These are phyloP conservation scores for Diaporthe citri DNA, from an alignment of 2,329 filamentous ascomycete genomes.

Conservation along the genomic window DNA sequence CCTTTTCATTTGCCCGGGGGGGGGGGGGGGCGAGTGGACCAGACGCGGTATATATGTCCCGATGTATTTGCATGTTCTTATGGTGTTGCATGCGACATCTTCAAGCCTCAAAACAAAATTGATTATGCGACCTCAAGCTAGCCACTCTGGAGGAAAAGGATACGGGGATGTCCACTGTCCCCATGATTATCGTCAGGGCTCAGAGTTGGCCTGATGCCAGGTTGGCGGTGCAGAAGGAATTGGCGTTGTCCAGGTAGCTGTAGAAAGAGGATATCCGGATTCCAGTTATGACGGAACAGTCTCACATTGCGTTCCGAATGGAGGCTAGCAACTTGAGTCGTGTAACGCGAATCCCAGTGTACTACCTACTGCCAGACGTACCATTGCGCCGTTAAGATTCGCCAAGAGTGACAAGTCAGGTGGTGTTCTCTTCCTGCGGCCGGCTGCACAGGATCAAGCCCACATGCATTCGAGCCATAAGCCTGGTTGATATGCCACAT, in stretches of 20 bases:
- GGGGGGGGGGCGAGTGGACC: too few relatives aligned
- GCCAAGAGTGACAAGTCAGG: slow-evolving; percentile 18
- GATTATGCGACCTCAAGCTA: neutral
- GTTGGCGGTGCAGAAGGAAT: neutral
- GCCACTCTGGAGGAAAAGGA: neutral
- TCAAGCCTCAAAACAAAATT: neutral
- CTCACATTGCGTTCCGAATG: neutral
- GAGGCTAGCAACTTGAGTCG: neutral
- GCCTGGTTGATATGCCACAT: neutral
- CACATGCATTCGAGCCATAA: neutral
- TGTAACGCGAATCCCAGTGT: neutral
- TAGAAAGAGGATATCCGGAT: neutral
- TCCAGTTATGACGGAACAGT: neutral
- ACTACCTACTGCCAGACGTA: neutral
- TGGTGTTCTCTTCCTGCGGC: neutral
- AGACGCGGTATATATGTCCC: too few relatives aligned
- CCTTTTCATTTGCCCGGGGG: too few relatives aligned
- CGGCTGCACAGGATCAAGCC: neutral
- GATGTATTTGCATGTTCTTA: neutral
- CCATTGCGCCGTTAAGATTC: neutral
- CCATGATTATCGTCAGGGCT: neutral
- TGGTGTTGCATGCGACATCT: neutral
- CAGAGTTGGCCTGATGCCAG: too few relatives aligned
- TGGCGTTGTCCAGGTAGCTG: neutral
- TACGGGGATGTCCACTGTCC: neutral